Evolutionary conservation across 345 rosid species (phyloP), one percentile per base, ranked within the genome.

Genomic region (Salix dunnii): DNA sequence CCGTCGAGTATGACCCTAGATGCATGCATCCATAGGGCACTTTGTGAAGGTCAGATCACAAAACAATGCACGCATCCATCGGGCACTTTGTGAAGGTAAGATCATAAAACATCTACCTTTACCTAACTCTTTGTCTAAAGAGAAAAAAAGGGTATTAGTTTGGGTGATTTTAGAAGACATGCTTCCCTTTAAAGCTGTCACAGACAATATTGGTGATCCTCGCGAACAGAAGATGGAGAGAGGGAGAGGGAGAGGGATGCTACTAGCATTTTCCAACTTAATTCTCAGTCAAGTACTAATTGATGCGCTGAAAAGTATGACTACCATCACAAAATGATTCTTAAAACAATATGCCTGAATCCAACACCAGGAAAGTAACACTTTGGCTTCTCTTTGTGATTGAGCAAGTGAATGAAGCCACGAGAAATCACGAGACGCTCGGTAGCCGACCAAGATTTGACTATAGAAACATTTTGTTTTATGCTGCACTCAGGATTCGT

Each of bases 391-490:
- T 38, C 20, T 72, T 77, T 74, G 28, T 31, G 62, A 21, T 33
- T 42, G 27, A 66, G 71, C 48, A 68, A 20, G 82, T 79, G 62
- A 65, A 62, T 78, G 43, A 30, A 60, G 61, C 17, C n/a, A 16
- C 60, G 30, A 64, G 78, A 71, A 75, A 65, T 40, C 27, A 28
- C 20, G 30, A 35, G 14, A 72, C 58, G n/a, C 30, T 60, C 49
- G 43, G 38, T 17, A 71, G 80, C 80, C 82, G 76, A 67, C 79
- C 51, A 48, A 9, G 43, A 16, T 8, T 64, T 72, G 82, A 75
- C 75, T 10, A 30, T 46, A 8, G 43, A 28, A 55, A 71, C 38
- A 66, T 48, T 43, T 43, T 33, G 33, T 40, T 46, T 53, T 49
- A 30, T 78, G 55, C 36, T 64, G 74, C 74, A 74, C 72, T 60